phyloP scores from a whole-genome alignment of 202 grass and related monocot genomes.

The Zoysia matrella region DNA sequence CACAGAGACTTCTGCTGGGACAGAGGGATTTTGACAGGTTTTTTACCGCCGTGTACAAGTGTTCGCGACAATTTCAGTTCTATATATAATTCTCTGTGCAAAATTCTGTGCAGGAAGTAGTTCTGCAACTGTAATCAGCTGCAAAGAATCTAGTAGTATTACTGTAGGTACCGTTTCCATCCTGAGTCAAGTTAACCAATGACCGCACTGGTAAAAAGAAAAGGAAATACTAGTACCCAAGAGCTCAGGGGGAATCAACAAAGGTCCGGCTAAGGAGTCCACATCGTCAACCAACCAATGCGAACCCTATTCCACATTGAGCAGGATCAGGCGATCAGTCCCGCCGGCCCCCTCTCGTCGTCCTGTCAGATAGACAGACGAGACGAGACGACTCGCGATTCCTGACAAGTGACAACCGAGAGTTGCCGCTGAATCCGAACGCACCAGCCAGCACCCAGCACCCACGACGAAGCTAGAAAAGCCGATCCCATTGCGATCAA shows the following conservation, averaged over 20 bases:
- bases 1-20: no score
- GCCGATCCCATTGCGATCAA: no score
- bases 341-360: not conserved
- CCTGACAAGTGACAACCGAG: not conserved
- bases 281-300: not conserved
- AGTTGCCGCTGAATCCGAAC: slow-evolving; percentile 33
- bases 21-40: no score
- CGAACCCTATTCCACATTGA: slow-evolving; percentile 5
- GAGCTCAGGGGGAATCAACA: slow-evolving; percentile 47
- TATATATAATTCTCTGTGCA: no score
- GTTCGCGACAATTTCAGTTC: no score
- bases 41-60: no score
- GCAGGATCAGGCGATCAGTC: slow-evolving; percentile 37
- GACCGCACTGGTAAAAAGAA: no score
- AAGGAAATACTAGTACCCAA: not conserved
- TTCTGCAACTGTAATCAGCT: no score
- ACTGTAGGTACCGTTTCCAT: not conserved
- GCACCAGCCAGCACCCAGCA: not conserved
- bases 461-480: not conserved
- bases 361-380: slow-evolving; percentile 1
- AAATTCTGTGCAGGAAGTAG: no score
- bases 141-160: no score
- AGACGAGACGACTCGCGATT: slow-evolving; percentile 6
- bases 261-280: not conserved
- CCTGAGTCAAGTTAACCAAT: not conserved